phyloP scores from a whole-genome alignment of 371 early-diverging fungal species.

The Mortierella sp. region DNA sequence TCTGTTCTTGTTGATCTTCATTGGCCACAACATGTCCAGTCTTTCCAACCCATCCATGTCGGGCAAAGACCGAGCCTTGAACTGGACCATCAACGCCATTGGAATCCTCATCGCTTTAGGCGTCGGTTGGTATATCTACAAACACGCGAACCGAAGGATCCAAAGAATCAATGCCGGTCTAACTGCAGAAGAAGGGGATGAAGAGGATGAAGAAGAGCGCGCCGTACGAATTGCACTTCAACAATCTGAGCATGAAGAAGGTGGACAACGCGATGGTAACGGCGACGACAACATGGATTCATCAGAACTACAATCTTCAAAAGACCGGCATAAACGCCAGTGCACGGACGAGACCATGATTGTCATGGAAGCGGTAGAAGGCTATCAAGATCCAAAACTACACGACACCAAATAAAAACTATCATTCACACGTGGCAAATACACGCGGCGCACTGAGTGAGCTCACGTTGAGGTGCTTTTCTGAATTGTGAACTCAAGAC shows the following conservation, averaged over 20 bases:
- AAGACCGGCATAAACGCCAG: not conserved
- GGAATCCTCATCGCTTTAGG: conserved; percentile 24
- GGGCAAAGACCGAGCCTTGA: conserved; percentile 23
- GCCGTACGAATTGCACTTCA: not conserved
- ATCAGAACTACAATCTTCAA: not conserved
- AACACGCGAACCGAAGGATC: conserved; percentile 23
- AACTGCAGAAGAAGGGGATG: conserved; percentile 20
- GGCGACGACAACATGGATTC: not conserved
- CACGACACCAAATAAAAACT: no score
- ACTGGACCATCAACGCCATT: conserved; percentile 22
- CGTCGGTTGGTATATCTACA: conserved; percentile 34
- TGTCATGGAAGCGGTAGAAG: conserved; percentile 13
- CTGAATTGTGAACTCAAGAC: no score
- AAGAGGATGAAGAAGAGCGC: not conserved
- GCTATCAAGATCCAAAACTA: no score
- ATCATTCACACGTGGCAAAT: no score
- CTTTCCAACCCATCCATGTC: conserved; percentile 22
- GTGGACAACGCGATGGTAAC: not conserved
- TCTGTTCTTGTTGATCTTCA: conserved; percentile 31
- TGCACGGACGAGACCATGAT: not conserved
- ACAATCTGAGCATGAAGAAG: not conserved
- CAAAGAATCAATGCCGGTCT: conserved; percentile 31
- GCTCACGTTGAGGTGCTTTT: no score
- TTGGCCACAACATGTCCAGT: conserved; percentile 37
- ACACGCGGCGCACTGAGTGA: no score